These are phyloP conservation scores for Pelagomonas calceolata DNA, from an alignment of 108 stramenopile species.

Conservation along the genomic window DNA sequence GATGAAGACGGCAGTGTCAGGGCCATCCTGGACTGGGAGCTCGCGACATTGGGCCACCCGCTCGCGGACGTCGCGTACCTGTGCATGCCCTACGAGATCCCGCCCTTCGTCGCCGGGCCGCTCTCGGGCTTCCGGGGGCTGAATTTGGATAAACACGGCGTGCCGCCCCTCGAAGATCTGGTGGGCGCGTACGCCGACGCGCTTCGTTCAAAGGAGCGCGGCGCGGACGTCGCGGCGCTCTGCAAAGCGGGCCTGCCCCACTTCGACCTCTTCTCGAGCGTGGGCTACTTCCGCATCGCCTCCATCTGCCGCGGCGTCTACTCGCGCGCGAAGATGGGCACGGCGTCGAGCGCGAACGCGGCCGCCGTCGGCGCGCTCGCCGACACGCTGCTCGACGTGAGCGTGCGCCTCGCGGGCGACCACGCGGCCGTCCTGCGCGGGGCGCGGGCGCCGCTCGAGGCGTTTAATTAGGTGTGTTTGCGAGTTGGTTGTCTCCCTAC, in stretches of 20 bases:
- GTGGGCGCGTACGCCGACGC: constrained; percentile 1
- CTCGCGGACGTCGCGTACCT: constrained; percentile 21
- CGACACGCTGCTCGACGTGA: no score
- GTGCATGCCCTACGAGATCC: constrained; percentile 11
- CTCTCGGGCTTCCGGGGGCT: constrained; percentile 2
- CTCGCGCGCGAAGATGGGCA: constrained; percentile 11
- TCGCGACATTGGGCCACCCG: constrained; percentile 27
- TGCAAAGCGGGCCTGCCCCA: neutral
- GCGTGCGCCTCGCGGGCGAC: no score
- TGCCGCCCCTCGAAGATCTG: constrained; percentile 15
- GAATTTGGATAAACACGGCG: constrained; percentile 4
- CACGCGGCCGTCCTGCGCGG: no score
- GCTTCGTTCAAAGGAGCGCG: neutral
- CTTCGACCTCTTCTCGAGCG: constrained; percentile 12
- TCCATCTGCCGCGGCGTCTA: constrained; percentile 27
- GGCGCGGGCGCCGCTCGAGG: no score
- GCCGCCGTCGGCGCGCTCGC: no score
- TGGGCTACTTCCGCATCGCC: constrained; percentile 20
- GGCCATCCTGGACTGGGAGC: constrained; percentile 37
- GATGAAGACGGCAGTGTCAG: constrained; percentile 1
- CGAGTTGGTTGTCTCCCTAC: no score
- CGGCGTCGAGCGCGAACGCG: constrained; percentile 17
- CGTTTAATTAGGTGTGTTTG: no score
- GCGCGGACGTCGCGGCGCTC: neutral
- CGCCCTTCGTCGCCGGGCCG: neutral